Evolutionary conservation across 331 rosid species (phyloP).

Genomic region (Cydonia oblonga): DNA sequence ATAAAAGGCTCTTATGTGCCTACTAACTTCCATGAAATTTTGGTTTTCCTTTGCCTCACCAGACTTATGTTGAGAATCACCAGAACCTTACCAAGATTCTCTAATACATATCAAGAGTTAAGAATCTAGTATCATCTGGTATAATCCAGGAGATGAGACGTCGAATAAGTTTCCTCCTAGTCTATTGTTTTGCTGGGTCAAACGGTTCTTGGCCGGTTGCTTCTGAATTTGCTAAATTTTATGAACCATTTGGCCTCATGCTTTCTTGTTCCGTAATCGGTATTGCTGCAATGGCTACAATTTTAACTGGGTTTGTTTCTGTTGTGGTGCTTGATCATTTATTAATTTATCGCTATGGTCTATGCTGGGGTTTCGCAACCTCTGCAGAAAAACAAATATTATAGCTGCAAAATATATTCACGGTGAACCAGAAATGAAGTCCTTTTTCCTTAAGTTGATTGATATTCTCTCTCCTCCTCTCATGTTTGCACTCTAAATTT

Average conservation of each 20-base stretch:
- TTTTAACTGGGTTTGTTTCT: constrained; percentile 2
- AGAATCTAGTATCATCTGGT: background rate
- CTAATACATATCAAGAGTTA: background rate
- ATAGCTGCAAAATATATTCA: constrained; percentile 5
- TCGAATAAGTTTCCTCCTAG: too few species aligned
- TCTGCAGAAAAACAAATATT: constrained; percentile 26
- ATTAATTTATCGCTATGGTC: background rate
- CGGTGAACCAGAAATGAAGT: constrained; percentile 15
- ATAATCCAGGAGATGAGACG: background rate
- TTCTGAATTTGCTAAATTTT: constrained; percentile 13
- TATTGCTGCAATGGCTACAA: background rate
- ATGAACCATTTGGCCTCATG: constrained; percentile 12
- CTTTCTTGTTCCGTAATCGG: background rate
- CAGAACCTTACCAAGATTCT: background rate
- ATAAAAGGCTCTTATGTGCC: too few species aligned
- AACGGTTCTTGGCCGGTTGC: background rate
- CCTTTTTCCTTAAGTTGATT: constrained; percentile 44
- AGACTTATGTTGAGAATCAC: background rate
- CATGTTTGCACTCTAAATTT: too few species aligned
- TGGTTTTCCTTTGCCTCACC: background rate
- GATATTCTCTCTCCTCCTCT: background rate
- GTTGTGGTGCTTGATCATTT: background rate
- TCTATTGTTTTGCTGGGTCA: background rate
- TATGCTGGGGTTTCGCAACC: constrained; percentile 2
- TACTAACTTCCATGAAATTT: background rate